phyloP scores from a whole-genome alignment of 2,329 filamentous ascomycete genomes.

The Westerdykella sp. region DNA sequence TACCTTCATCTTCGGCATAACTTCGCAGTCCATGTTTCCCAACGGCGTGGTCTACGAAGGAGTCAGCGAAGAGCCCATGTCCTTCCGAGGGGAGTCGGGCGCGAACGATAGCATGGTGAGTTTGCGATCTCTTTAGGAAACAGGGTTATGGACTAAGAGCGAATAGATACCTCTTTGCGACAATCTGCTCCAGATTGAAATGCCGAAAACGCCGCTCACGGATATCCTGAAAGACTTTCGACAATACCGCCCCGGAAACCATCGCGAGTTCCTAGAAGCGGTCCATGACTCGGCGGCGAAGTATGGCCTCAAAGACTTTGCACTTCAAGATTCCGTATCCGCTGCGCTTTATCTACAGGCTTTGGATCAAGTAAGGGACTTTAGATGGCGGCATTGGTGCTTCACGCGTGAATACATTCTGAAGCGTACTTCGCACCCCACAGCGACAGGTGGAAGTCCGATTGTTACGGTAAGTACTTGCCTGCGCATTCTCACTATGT shows the following conservation, averaged over 20 bases:
- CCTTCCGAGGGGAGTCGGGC: conserved; percentile 85
- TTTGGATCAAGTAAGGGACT: conserved; percentile 71
- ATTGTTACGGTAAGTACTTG: conserved; percentile 59
- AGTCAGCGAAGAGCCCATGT: conserved; percentile 65
- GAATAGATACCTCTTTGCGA: conserved; percentile 72
- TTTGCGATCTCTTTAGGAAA: neutral
- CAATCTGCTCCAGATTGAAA: conserved; percentile 75
- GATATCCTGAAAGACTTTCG: conserved; percentile 85
- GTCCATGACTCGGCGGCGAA: conserved; percentile 52
- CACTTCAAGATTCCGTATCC: conserved; percentile 56
- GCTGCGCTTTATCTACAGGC: conserved; percentile 43
- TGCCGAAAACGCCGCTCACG: conserved; percentile 85
- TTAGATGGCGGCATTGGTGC: conserved; percentile 80
- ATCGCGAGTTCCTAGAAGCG: conserved; percentile 74
- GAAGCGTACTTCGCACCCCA: conserved; percentile 68
- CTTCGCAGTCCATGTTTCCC: conserved; percentile 88
- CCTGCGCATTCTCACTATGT: neutral
- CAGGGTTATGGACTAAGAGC: neutral
- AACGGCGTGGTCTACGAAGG: conserved; percentile 86
- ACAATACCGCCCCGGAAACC: conserved; percentile 80
- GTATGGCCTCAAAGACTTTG: conserved; percentile 54
- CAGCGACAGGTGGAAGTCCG: conserved; percentile 72
- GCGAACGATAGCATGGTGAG: conserved; percentile 85
- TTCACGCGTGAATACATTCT: conserved; percentile 81
- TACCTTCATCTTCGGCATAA: conserved; percentile 96